Evolutionary conservation across 768 basidiomycete genomes (phyloP).

Genomic region (Hericium alpestre): DNA sequence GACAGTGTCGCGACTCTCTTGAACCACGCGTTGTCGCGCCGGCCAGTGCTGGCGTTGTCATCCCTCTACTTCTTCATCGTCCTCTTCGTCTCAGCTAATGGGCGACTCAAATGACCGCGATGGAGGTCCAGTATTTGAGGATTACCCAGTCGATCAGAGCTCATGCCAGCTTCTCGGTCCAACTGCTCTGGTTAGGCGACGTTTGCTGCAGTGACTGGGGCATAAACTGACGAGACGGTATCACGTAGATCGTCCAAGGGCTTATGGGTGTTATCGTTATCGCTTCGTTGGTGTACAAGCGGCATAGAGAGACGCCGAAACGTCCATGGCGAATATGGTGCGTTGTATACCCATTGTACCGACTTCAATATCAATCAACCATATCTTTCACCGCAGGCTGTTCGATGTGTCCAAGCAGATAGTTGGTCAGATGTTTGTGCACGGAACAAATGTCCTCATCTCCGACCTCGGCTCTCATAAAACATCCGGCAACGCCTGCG

Average conservation of each 20-base stretch:
- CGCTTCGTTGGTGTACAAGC: constrained; percentile 75
- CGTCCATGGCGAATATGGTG: constrained; percentile 92
- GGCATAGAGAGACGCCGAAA: constrained; percentile 75
- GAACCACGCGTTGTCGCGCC: neutral
- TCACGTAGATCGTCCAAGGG: constrained; percentile 59
- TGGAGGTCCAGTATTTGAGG: constrained; percentile 16
- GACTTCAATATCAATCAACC: neutral
- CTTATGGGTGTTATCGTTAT: constrained; percentile 91
- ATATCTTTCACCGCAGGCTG: constrained; percentile 41
- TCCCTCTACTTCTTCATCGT: neutral
- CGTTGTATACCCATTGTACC: constrained; percentile 13
- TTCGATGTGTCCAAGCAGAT: constrained; percentile 92
- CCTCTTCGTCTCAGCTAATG: neutral
- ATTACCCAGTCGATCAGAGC: constrained; percentile 31
- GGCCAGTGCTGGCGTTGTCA: neutral
- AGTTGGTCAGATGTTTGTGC: constrained; percentile 74
- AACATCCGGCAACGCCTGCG: constrained; percentile 75
- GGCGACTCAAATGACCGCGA: neutral
- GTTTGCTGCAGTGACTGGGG: neutral
- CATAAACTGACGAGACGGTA: constrained; percentile 1
- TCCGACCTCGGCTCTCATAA: constrained; percentile 67
- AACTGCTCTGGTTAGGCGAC: constrained; percentile 31
- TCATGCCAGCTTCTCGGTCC: constrained; percentile 37
- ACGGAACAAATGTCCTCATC: constrained; percentile 67
- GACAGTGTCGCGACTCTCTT: neutral